Evolutionary conservation across 2,329 filamentous ascomycete genomes (phyloP).

Genomic region (Cytospora paraplurivora): DNA sequence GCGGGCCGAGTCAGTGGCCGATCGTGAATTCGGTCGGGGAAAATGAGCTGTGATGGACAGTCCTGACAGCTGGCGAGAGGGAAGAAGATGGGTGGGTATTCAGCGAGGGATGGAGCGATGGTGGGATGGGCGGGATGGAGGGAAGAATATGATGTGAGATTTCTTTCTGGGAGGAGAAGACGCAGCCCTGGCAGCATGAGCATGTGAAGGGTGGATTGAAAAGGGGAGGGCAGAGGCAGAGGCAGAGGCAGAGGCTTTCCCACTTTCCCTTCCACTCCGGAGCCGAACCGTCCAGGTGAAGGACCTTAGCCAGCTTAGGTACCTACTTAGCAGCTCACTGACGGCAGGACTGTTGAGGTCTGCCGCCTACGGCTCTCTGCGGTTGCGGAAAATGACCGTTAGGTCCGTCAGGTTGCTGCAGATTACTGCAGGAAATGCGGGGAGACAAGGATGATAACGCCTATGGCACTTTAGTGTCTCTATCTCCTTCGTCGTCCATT

Average conservation of each 20-base stretch:
- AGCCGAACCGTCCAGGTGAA: background rate
- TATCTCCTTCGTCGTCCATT: background rate
- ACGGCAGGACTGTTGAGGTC: background rate
- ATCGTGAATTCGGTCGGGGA: constrained; percentile 4
- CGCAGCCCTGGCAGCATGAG: background rate
- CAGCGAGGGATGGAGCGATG: constrained; percentile 27
- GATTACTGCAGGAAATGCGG: constrained; percentile 27
- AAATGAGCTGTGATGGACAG: constrained; percentile 10
- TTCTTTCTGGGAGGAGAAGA: background rate
- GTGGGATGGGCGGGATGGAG: constrained; percentile 13
- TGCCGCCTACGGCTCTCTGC: constrained; percentile 5
- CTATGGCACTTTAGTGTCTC: background rate
- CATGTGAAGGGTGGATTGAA: background rate
- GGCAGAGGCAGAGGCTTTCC: constrained; percentile 1
- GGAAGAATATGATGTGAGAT: background rate
- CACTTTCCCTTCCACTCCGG: background rate
- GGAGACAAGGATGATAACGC: constrained; percentile 24
- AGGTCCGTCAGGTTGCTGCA: constrained; percentile 17
- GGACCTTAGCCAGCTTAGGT: too few relatives aligned
- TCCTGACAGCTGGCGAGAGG: constrained; percentile 1
- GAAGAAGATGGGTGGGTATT: constrained; percentile 15
- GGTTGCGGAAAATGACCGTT: constrained; percentile 22
- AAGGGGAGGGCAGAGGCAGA: background rate
- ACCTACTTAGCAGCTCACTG: too few relatives aligned
- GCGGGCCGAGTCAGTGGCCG: constrained; percentile 24